Percentiles rank a stretch among this genome's conserved stretches.
Evolutionary conservation across 345 rosid genomes (phyloP).

Genomic region (Pseudoturritis turrita): DNA sequence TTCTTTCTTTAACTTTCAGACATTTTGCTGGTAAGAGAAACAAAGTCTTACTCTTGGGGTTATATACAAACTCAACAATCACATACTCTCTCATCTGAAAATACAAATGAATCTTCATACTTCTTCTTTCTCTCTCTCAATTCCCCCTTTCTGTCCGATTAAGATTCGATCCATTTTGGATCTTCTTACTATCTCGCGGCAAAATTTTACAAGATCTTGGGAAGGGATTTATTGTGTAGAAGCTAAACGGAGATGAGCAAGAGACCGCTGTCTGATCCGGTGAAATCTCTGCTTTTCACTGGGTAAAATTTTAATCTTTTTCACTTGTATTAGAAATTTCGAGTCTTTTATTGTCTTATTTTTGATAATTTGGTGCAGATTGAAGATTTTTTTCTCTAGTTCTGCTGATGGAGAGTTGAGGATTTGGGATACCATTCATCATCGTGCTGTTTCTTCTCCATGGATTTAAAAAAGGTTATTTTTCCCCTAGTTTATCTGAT

Average conservation of each 20-base stretch:
- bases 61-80: too few species aligned
- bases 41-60: too few species aligned
- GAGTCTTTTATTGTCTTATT: background rate
- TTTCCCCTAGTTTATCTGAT: background rate
- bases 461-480: background rate
- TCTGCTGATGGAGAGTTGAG: slow-evolving; percentile 87
- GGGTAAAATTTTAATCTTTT: slow-evolving; percentile 42
- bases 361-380: background rate
- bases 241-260: slow-evolving; percentile 44
- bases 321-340: background rate
- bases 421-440: slow-evolving; percentile 76
- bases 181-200: slow-evolving; percentile 6
- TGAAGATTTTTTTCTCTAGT: slow-evolving; percentile 34
- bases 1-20: too few species aligned
- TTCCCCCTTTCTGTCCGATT: too few species aligned
- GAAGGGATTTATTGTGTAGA: background rate
- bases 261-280: slow-evolving; percentile 82
- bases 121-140: too few species aligned
- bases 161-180: too few species aligned
- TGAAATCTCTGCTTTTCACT: slow-evolving; percentile 55
- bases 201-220: background rate
- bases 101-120: too few species aligned
- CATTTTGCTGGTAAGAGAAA: too few species aligned
- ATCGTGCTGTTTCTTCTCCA: slow-evolving; percentile 57
- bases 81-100: too few species aligned